Evolutionary conservation across 2,329 filamentous ascomycete genomes (phyloP), one percentile per base, ranked within the genome.

Genomic region (Alternaria metachromatica): DNA sequence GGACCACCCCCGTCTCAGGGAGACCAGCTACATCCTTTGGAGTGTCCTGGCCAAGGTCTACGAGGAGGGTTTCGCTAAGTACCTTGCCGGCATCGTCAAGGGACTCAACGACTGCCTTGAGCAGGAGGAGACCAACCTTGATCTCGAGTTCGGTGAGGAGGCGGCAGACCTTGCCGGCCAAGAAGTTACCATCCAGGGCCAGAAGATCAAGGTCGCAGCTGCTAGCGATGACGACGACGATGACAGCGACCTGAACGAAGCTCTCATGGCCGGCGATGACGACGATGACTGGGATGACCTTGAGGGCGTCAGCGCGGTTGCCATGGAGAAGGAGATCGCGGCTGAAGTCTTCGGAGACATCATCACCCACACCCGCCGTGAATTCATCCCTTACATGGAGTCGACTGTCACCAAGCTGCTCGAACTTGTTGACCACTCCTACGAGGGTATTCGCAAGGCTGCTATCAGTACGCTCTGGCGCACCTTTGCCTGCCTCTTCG

Each of bases 11-110:
- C 89, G 94, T 61, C 89, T 98, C 55, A 92, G 94, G 81, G 96
- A 99, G 85, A 97, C 94, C 66, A 97, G 93, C 79, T 99, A 97
- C 83, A 96, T 98, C 66, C 87, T 99, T 58, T 99, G 96, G 95
- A 94, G 93, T 69, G 93, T 92, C 44, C 89, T 99, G 78, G 92
- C 95, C 66, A 96, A 96, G 84, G 93, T 98, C 10, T 98, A 98
- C 81, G 90, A 91, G 74, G 91, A 93, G 76, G 86, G 94, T 58
- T 95, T 96, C 66, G 88, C 89, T 60, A 89, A 92, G 62, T 96
- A 93, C 83, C 87, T 96, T 7, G 85, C 87, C 0, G 92, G 91
- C 55, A 92, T 93, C 55, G 91, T 95, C 79, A 89, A 91, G 78
- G 90, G 90, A 58, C 87, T 98, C 23, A 91, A 96, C 69, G 89